Base-by-base conservation (phyloP, 306 rosid species). In the Dalbergia oliveri region DNA sequence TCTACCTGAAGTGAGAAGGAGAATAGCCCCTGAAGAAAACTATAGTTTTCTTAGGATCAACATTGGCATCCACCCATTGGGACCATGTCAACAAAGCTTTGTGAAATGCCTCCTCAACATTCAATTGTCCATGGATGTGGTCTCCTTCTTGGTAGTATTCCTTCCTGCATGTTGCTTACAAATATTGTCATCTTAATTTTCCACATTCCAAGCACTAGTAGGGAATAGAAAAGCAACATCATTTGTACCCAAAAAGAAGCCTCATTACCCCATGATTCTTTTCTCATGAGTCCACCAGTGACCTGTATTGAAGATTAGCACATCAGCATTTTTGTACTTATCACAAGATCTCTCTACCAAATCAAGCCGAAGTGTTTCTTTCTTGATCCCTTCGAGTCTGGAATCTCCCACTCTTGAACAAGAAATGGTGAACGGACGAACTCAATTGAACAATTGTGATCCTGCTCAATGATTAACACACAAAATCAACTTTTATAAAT, bases 281-380 rank as follows among this genome's bases (percentile, higher is more conserved):
- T 92, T 94, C 0, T 90, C 97, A 80, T 94, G 98, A 78, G 98
- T 94, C 98, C 98, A 94, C 98, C 98, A 94, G 84, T 94, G 98
- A 44, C 97, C 98, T 15, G 98, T 94, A 89, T 94, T 94, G 85
- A 94, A 94, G 82, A 94, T 73, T 59, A 94, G 77, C 16, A 94
- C 72, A 88, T 94, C 98, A 3, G 97, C 98, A 62, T 82, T 79
- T 87, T 94, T 87, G 68, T 92, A 94, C 39, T 86, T 87, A 78
- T 83, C 81, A 13, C 92, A 82, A 15, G 93, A 82, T 63, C 83
- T 84, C 85, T 93, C 97, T 16, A 94, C 87, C 72, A 92, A 83
- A 86, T 94, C 98, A 11, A 94, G 97, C 66, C 97, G 98, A 44
- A 94, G 92, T 14, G 97, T 92, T 88, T 94, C 92, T 83, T 89